Evolutionary conservation across 2,329 filamentous ascomycete genomes (phyloP).

Genomic region (Hypoxylon sp.): DNA sequence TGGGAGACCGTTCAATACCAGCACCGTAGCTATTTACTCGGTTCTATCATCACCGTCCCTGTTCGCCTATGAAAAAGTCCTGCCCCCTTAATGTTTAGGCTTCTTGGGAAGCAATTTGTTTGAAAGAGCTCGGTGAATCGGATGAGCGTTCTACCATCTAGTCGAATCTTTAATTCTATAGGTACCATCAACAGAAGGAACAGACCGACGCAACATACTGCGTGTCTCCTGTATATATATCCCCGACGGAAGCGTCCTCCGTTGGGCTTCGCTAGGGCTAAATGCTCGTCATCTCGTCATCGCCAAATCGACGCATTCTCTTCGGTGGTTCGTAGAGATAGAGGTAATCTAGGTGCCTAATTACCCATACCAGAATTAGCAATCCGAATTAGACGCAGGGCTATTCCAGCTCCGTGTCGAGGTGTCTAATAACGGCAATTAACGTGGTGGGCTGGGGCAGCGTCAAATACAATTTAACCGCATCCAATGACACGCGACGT

Average conservation of each 20-base stretch:
- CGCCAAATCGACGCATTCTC: conserved; percentile 2
- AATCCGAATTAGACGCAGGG: conserved; percentile 8
- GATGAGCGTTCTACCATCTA: conserved; percentile 3
- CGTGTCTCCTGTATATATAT: conserved; percentile 17
- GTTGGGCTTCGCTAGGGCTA: conserved; percentile 22
- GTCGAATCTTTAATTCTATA: conserved; percentile 2
- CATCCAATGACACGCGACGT: conserved; percentile 22
- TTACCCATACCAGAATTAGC: conserved; percentile 27
- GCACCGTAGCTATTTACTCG: not conserved
- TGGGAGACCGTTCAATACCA: not conserved
- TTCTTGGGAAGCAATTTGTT: not conserved
- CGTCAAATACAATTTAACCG: conserved; percentile 34
- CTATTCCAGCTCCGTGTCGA: conserved; percentile 22
- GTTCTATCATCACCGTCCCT: not conserved
- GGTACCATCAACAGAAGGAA: conserved; percentile 1
- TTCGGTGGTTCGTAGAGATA: not conserved
- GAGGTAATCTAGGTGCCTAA: not conserved
- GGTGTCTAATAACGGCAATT: conserved; percentile 30
- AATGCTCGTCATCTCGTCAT: conserved; percentile 14
- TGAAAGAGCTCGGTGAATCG: not conserved
- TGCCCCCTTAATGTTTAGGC: not conserved
- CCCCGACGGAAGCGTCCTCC: conserved; percentile 26
- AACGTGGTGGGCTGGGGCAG: conserved; percentile 5
- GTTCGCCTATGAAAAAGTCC: not conserved
- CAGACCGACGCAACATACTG: conserved; percentile 5